A percentile compares a stretch with the other conserved stretches of the same genome.
Conservation (phyloP, 441 rosid species). For the Raphanus hybrid region DNA sequence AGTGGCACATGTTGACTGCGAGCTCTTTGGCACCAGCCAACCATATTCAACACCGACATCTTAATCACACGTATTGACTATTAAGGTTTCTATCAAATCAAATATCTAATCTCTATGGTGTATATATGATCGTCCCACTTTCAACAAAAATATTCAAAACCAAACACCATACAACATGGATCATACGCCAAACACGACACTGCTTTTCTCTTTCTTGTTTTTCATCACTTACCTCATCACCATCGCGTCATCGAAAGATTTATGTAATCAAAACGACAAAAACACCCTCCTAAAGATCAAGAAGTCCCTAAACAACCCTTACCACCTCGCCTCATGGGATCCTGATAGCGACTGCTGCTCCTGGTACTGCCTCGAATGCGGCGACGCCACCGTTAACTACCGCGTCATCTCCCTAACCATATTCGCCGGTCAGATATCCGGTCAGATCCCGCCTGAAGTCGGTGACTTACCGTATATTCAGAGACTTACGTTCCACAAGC, state of each 20-base stretch:
- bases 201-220: constrained; percentile 27
- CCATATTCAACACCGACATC: constrained; percentile 1
- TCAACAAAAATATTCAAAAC: constrained; percentile 1
- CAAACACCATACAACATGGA: constrained; percentile 14
- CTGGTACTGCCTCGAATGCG: constrained; percentile 69
- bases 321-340: constrained; percentile 59
- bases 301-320: constrained; percentile 53
- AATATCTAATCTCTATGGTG: neutral
- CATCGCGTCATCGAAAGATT: constrained; percentile 41
- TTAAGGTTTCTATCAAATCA: constrained; percentile 3
- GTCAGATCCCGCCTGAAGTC: constrained; percentile 52
- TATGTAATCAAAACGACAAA: constrained; percentile 51
- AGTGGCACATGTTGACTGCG: neutral
- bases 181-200: constrained; percentile 18
- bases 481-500: constrained; percentile 50
- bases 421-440: constrained; percentile 42
- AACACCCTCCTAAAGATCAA: constrained; percentile 50
- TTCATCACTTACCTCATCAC: constrained; percentile 31
- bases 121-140: neutral
- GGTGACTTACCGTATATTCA: constrained; percentile 61
- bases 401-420: constrained; percentile 63
- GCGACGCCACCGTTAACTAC: constrained; percentile 55
- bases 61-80: neutral
- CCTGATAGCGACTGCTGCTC: constrained; percentile 66
- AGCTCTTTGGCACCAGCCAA: neutral